These are phyloP conservation scores for Paramyrothecium sp. DNA, from an alignment of 2,329 filamentous ascomycete genomes.

Conservation along the genomic window DNA sequence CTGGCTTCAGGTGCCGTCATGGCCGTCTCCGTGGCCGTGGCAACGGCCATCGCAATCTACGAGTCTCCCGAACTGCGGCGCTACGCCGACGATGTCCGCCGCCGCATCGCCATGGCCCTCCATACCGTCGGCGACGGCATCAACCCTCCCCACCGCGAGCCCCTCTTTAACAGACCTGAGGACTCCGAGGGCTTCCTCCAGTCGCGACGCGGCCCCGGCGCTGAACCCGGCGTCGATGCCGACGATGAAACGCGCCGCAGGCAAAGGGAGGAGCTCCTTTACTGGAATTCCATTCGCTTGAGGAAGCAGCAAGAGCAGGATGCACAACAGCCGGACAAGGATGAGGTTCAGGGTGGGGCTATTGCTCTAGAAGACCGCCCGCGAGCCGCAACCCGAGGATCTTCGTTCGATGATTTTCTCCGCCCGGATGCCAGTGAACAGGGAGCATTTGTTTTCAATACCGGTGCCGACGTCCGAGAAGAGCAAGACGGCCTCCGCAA, in stretches of 20 bases:
- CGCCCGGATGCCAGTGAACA: slow-evolving; percentile 49
- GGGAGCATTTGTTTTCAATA: slow-evolving; percentile 58
- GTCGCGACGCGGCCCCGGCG: slow-evolving; percentile 41
- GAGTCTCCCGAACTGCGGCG: slow-evolving; percentile 63
- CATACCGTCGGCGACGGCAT: slow-evolving; percentile 59
- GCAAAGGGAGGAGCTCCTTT: slow-evolving; percentile 64
- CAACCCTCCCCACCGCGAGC: slow-evolving; percentile 45
- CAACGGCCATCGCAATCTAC: slow-evolving; percentile 59
- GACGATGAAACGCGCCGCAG: slow-evolving; percentile 60
- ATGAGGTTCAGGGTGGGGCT: background rate
- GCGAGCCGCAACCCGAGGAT: slow-evolving; percentile 23
- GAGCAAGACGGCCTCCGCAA: slow-evolving; percentile 47
- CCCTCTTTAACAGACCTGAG: slow-evolving; percentile 64
- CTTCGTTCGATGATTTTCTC: slow-evolving; percentile 60
- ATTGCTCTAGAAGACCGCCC: slow-evolving; percentile 8
- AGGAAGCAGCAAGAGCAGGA: slow-evolving; percentile 38
- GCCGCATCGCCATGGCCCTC: slow-evolving; percentile 59
- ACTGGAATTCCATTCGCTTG: slow-evolving; percentile 60
- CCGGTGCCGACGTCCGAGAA: slow-evolving; percentile 44
- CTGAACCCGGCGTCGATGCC: slow-evolving; percentile 53
- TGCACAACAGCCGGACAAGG: slow-evolving; percentile 12
- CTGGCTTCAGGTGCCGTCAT: slow-evolving; percentile 57
- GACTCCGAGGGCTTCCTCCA: slow-evolving; percentile 63
- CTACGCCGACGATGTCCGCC: slow-evolving; percentile 59
- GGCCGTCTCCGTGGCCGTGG: slow-evolving; percentile 56